These are phyloP conservation scores for Tylopilus balloui DNA, from an alignment of 768 basidiomycete species.

Conservation along the genomic window DNA sequence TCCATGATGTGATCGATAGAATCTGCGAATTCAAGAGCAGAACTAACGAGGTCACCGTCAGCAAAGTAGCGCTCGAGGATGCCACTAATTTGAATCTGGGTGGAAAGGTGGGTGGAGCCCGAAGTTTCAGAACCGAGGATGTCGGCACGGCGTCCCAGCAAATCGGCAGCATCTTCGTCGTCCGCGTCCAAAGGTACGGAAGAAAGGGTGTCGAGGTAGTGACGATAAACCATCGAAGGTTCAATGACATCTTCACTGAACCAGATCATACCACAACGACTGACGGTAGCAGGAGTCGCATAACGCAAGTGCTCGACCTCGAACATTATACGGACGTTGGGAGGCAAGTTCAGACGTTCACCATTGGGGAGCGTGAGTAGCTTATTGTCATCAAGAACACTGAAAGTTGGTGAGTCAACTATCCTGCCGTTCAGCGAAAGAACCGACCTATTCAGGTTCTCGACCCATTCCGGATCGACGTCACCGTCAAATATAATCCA, in stretches of 20 bases:
- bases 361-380: constrained; percentile 95
- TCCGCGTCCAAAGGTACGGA: constrained; percentile 79
- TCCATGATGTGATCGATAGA: constrained; percentile 99
- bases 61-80: constrained; percentile 82
- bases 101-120: constrained; percentile 58
- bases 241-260: constrained; percentile 97
- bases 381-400: constrained; percentile 99
- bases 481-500: constrained; percentile 99
- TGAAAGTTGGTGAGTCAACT: constrained; percentile 31
- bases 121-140: constrained; percentile 40
- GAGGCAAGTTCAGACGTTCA: constrained; percentile 93
- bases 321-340: constrained; percentile 99
- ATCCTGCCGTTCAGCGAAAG: background rate
- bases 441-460: constrained; percentile 93
- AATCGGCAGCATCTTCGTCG: constrained; percentile 72
- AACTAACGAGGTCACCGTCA: constrained; percentile 74
- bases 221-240: constrained; percentile 83
- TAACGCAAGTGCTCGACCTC: constrained; percentile 98
- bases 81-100: constrained; percentile 69
- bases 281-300: constrained; percentile 96
- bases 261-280: constrained; percentile 99
- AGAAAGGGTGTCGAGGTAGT: constrained; percentile 79
- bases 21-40: constrained; percentile 74
- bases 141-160: constrained; percentile 59
- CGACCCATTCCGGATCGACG: constrained; percentile 99